Conservation (phyloP, 441 rosid genomes). For the Arabidopsis hybrid region DNA sequence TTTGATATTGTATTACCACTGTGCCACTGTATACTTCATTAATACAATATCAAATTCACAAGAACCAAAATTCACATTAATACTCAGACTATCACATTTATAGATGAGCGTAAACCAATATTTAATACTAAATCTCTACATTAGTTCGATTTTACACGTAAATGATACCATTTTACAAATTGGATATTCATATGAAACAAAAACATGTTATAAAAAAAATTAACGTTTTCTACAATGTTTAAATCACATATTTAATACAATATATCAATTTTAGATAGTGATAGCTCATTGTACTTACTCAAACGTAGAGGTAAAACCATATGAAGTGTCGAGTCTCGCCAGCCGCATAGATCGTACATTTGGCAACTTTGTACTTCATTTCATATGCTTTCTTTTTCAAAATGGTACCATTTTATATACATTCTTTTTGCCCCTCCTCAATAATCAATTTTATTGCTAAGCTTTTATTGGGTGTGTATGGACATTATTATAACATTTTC, state of each 20-base stretch:
- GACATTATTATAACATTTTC: conserved; percentile 29
- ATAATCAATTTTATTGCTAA: conserved; percentile 28
- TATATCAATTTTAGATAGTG: background rate
- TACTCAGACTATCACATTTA: too few relatives aligned
- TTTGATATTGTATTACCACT: too few relatives aligned
- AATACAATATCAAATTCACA: too few relatives aligned
- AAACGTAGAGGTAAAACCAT: conserved; percentile 6
- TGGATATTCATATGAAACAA: too few relatives aligned
- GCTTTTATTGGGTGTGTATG: conserved; percentile 35
- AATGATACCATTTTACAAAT: background rate
- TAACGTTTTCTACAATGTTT: background rate
- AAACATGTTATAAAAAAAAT: background rate
- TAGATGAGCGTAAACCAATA: too few relatives aligned
- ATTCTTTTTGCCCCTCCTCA: conserved; percentile 24
- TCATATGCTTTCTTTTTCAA: conserved; percentile 9
- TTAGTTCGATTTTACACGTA: background rate
- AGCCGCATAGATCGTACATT: conserved; percentile 35
- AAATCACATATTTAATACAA: background rate
- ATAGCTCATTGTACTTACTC: conserved; percentile 4
- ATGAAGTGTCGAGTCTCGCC: conserved; percentile 38
- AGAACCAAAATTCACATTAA: too few relatives aligned
- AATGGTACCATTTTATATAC: conserved; percentile 35
- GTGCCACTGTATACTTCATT: too few relatives aligned
- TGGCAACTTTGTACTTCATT: conserved; percentile 41
- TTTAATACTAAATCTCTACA: too few relatives aligned